Evolutionary conservation across 495 filamentous ascomycete genomes (phyloP).

Genomic region (Tuber borchii): DNA sequence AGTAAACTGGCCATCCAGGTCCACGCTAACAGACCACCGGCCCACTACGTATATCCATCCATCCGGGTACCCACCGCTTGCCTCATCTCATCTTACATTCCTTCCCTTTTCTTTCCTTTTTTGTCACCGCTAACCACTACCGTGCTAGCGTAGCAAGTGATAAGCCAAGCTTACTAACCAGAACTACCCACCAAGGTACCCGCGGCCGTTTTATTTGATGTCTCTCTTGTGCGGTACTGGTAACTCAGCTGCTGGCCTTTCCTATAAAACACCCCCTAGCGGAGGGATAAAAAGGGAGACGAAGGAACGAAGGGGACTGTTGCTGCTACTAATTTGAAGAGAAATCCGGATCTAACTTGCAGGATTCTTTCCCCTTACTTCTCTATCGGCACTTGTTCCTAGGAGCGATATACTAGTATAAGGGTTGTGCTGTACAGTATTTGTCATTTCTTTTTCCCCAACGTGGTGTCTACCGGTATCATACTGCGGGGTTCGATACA

Average conservation of each 20-base stretch:
- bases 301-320: no score
- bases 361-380: no score
- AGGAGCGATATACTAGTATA: background rate
- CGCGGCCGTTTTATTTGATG: background rate
- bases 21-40: no score
- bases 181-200: conserved; percentile 2
- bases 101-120: background rate
- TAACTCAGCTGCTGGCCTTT: no score
- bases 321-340: no score
- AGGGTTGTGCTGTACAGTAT: background rate
- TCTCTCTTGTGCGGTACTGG: background rate
- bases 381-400: background rate
- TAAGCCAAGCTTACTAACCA: background rate
- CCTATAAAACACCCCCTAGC: no score
- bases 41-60: background rate
- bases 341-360: no score
- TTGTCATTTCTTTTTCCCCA: background rate
- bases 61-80: background rate
- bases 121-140: background rate
- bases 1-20: no score
- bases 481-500: background rate
- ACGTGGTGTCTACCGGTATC: background rate
- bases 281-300: background rate
- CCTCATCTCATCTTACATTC: background rate
- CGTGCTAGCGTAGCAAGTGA: background rate